Conservation (phyloP, 768 basidiomycete genomes). For the Grammothele lineata region DNA sequence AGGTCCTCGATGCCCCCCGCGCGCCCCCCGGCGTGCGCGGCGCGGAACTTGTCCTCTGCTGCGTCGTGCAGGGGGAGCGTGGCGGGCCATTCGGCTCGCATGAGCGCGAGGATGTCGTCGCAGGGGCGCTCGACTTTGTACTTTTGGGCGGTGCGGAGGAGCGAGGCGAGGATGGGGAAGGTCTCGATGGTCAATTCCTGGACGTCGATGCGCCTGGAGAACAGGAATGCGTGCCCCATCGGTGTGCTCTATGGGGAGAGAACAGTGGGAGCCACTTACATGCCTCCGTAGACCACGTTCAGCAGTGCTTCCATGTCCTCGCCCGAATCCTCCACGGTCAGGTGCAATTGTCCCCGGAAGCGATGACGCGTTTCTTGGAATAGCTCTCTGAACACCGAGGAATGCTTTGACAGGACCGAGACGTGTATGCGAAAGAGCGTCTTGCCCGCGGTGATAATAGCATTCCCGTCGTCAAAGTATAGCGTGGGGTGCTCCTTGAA, state of each 20-base stretch:
- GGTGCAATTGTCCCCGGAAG: conserved; percentile 20
- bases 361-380: conserved; percentile 12
- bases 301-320: conserved; percentile 25
- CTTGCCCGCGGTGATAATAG: conserved; percentile 20
- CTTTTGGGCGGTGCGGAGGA: conserved; percentile 28
- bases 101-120: conserved; percentile 24
- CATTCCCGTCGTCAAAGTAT: conserved; percentile 31
- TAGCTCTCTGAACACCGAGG: conserved; percentile 20
- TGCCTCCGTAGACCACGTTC: conserved; percentile 22
- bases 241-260: too few species aligned
- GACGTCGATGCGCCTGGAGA: conserved; percentile 18
- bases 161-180: conserved; percentile 15
- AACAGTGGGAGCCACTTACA: conserved; percentile 18
- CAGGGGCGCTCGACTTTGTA: conserved; percentile 28
- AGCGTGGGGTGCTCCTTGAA: conserved; percentile 22
- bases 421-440: conserved; percentile 24
- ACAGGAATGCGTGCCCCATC: too few species aligned
- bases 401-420: conserved; percentile 24
- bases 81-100: conserved; percentile 31
- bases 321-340: conserved; percentile 21
- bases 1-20: conserved; percentile 17
- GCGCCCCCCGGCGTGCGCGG: too few species aligned
- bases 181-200: conserved; percentile 16
- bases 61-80: conserved; percentile 22
- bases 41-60: conserved; percentile 17